phyloP scores from a whole-genome alignment of 129 eudicot species.

The Cynara cardunculus region DNA sequence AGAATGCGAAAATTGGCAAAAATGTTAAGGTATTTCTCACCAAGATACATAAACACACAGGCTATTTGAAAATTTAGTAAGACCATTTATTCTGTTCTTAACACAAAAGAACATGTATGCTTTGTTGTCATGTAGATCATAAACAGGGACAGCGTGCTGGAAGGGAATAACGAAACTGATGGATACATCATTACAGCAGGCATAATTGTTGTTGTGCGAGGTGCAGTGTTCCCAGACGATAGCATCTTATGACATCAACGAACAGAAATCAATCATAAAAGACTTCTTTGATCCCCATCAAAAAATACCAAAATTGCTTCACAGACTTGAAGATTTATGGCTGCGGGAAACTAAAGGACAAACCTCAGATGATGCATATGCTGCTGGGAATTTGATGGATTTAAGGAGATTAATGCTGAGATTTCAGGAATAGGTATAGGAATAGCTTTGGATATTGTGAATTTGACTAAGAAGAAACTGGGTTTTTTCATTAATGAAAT shows the following conservation, averaged over 20 bases:
- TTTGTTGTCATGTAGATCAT: slow-evolving; percentile 56
- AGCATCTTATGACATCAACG: slow-evolving; percentile 45
- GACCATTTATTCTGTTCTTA: background rate
- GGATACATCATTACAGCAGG: slow-evolving; percentile 70
- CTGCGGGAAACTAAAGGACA: background rate
- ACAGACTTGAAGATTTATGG: slow-evolving; percentile 5
- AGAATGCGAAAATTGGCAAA: slow-evolving; percentile 88
- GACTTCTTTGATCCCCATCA: background rate
- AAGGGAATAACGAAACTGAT: slow-evolving; percentile 58
- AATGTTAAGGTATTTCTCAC: slow-evolving; percentile 64
- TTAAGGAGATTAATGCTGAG: slow-evolving; percentile 1
- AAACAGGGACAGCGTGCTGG: slow-evolving; percentile 72
- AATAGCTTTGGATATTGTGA: slow-evolving; percentile 1
- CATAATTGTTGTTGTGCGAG: slow-evolving; percentile 58
- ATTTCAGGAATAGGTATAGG: slow-evolving; percentile 2
- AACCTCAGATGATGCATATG: slow-evolving; percentile 4
- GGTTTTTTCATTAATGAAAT: background rate
- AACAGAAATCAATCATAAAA: background rate
- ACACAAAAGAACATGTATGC: background rate
- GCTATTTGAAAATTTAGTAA: background rate
- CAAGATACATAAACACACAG: background rate
- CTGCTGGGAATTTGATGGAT: slow-evolving; percentile 2
- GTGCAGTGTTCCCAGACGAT: slow-evolving; percentile 70
- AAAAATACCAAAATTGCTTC: slow-evolving; percentile 1
- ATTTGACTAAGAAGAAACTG: background rate